A percentile compares a stretch with the other conserved stretches of the same genome.
These are phyloP conservation scores for Daedaleopsis nitida DNA, from an alignment of 768 basidiomycete species.

Conservation along the genomic window DNA sequence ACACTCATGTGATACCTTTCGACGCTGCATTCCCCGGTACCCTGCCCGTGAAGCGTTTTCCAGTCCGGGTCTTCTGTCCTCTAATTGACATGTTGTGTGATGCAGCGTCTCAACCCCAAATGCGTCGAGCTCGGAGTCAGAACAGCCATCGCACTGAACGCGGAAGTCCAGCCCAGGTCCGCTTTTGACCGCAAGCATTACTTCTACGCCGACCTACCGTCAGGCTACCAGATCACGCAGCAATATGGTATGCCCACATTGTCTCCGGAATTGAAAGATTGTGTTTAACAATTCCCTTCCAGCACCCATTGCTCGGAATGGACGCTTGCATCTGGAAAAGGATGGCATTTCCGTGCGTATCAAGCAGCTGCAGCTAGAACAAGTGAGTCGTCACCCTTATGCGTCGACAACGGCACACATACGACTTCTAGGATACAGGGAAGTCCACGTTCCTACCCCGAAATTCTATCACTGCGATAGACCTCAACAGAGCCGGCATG, in stretches of 20 bases:
- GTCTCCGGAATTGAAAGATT: not conserved
- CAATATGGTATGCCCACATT: conserved; percentile 67
- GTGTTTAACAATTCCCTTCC: not conserved
- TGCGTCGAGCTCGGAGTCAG: conserved; percentile 81
- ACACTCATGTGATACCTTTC: conserved; percentile 71
- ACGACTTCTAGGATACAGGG: conserved; percentile 75
- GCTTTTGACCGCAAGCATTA: conserved; percentile 98
- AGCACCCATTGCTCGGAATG: conserved; percentile 82
- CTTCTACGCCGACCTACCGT: conserved; percentile 92
- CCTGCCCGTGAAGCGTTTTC: conserved; percentile 65
- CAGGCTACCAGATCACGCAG: conserved; percentile 97
- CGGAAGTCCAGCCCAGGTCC: conserved; percentile 65
- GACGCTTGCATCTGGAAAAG: conserved; percentile 51
- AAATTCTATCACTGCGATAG: conserved; percentile 61
- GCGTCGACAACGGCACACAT: not conserved
- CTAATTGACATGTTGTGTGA: conserved; percentile 7
- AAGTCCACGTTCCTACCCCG: conserved; percentile 70
- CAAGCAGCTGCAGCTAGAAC: conserved; percentile 94
- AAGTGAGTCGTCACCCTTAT: conserved; percentile 50
- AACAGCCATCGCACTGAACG: conserved; percentile 76
- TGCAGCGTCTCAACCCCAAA: conserved; percentile 59
- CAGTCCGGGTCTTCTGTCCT: not conserved
- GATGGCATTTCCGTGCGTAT: conserved; percentile 64
- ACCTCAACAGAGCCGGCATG: conserved; percentile 88
- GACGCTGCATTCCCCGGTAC: conserved; percentile 96